These are phyloP conservation scores for Solanum acaule DNA, from an alignment of 257 asterid genomes.

Conservation along the genomic window DNA sequence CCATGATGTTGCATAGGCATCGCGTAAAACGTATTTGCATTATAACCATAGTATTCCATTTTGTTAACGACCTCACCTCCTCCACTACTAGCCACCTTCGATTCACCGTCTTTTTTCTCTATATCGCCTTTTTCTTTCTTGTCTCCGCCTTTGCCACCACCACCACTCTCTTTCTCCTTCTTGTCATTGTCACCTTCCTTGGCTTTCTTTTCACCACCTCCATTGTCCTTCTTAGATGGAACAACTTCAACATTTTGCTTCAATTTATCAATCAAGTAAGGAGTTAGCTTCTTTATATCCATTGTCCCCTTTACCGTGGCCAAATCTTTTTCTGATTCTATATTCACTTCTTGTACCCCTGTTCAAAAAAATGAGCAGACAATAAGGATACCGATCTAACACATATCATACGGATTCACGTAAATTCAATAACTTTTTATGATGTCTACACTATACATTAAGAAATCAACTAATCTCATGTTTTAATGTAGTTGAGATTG, in stretches of 20 bases:
- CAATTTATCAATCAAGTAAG: conserved; percentile 56
- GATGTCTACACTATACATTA: too few relatives aligned
- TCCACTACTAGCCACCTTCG: not conserved
- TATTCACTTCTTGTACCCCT: conserved; percentile 53
- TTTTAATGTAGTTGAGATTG: not conserved
- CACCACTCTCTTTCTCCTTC: conserved; percentile 6
- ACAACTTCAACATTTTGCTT: conserved; percentile 44
- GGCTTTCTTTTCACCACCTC: conserved; percentile 18
- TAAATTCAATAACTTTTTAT: not conserved
- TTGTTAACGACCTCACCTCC: conserved; percentile 26
- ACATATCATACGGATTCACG: not conserved
- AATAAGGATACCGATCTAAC: not conserved
- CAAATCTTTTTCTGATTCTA: conserved; percentile 52
- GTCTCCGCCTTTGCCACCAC: not conserved
- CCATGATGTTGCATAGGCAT: conserved; percentile 42
- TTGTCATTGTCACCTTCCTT: conserved; percentile 25
- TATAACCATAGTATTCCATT: conserved; percentile 36
- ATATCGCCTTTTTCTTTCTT: not conserved
- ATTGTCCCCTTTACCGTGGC: conserved; percentile 61
- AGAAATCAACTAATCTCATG: not conserved
- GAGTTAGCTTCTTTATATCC: conserved; percentile 53
- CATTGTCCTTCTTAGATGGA: conserved; percentile 56
- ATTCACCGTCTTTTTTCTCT: conserved; percentile 11
- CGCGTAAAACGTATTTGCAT: conserved; percentile 36
- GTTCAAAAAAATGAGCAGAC: not conserved